Base-by-base conservation (phyloP, 2,329 filamentous ascomycete species). In the Colletotrichum costaricense region DNA sequence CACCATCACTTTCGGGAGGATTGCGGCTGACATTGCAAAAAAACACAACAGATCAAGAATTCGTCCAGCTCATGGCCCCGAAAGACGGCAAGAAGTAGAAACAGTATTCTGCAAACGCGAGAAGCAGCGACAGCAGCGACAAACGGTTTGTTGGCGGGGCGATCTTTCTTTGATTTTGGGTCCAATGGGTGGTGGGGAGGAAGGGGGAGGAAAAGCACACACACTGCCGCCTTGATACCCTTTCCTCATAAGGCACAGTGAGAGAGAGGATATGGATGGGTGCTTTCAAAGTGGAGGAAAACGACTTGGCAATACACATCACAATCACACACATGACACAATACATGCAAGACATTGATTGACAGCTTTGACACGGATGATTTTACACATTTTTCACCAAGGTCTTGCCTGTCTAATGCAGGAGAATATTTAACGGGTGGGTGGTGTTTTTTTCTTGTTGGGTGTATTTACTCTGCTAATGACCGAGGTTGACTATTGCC, bases 31-130 rank as follows among this genome's bases (percentile, higher is more conserved):
- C 64, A 56, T 26, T 11, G 42, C 33, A 52, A 22, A 14, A 30
- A 62, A 28, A 64, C 42, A 24, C 19, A 58, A 70, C 35, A 75
- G 74, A 75, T 63, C 74, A 75, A 26, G 74, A 75, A 59, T 75
- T 75, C 42, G 74, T 75, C 55, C 74, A 75, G 30, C 74, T 75
- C 63, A 75, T 75, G 74, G 72, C 72, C 22, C 74, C 74, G 38
- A 75, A 75, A 55, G 73, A 75, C 46, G 12, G 24, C 26, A 73
- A 60, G 55, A 69, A 69, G n/a, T 73, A 69, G 33, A 30, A 35
- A 38, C 9, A 12, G 28, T 2, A 38, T 2, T 49, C 42, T 49
- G 42, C 19, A 38, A 11, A 35, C n/a, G 22, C 22, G 9, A 30
- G 4, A 19, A 33, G n/a, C 16, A 42, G 16, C 22, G 19, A 30